Evolutionary conservation across 2,329 filamentous ascomycete genomes (phyloP), one percentile per base, ranked within the genome.

Genomic region (Paracoccidioides lutzii): DNA sequence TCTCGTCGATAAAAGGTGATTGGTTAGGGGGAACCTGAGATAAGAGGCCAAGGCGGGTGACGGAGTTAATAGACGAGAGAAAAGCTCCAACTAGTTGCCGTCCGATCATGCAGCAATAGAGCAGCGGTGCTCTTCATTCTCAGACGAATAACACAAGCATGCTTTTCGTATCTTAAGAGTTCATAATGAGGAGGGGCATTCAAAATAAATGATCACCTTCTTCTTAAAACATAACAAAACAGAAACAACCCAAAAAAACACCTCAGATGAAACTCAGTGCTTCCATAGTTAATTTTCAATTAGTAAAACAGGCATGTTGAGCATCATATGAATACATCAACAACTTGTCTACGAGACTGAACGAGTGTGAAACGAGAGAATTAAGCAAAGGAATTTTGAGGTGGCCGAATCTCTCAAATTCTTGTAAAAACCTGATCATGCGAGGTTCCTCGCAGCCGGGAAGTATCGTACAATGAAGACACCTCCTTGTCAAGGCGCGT

Each of bases 321-420:
- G 32, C 35, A 49, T 49, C 14, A 22, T 8, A 22, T 35, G 14
- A 5, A n/a, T 0, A 35, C 33, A 22, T 22, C n/a, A 14, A 14
- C 12, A 53, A 10, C 28, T 35, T 35, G 6, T 53, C 51, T 55
- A 53, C 33, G 38, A 40, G 22, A 40, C 22, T 32, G 32, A 33
- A 52, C 49, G 49, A 52, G 9, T 52, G 10, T 6, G 14, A 42
- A 10, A 33, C 5, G 4, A 32, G 7, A 52, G 4, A 22, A 50
- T 0, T 9, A n/a, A 54, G 28, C 22, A 22, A 38, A 40, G 35
- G 42, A 22, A 54, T 49, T 50, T 41, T 71, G 72, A 73, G 72
- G 71, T 68, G 72, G 72, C 72, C 71, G 63, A 68, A 68, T 72
- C 64, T 71, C 66, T 71, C 66, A 70, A 68, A 72, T 71, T 64